These are phyloP conservation scores for Picea sitchensis DNA, from an alignment of 75 land plant genomes.

Conservation along the genomic window DNA sequence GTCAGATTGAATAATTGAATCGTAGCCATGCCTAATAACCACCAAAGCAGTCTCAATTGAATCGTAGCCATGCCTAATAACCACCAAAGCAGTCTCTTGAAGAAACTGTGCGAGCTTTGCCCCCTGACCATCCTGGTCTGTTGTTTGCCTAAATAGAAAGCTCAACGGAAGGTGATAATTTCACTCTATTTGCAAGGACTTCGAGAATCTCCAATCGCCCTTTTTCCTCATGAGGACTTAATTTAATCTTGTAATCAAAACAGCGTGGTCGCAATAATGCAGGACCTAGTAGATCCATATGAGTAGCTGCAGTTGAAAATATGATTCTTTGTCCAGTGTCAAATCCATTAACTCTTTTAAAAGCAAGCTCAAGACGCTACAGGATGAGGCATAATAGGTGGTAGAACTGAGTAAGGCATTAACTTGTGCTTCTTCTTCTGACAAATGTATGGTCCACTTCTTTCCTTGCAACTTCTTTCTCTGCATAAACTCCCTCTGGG, in stretches of 20 bases:
- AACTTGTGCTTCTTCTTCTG: slow-evolving; percentile 31
- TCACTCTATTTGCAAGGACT: slow-evolving; percentile 84
- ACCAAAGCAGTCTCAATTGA: slow-evolving; percentile 88
- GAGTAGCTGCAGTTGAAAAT: slow-evolving; percentile 90
- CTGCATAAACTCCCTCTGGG: slow-evolving; percentile 10
- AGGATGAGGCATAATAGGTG: too few relatives aligned
- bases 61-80: slow-evolving; percentile 68
- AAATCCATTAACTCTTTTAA: slow-evolving; percentile 94
- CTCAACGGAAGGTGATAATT: slow-evolving; percentile 81
- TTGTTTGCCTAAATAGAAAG: slow-evolving; percentile 57
- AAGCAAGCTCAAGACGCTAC: slow-evolving; percentile 59
- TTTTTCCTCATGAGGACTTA: slow-evolving; percentile 77
- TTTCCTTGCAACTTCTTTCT: slow-evolving; percentile 68
- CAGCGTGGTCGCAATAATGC: slow-evolving; percentile 95
- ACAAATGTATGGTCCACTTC: slow-evolving; percentile 63
- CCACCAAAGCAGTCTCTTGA: slow-evolving; percentile 94
- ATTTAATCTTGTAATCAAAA: slow-evolving; percentile 72
- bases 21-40: slow-evolving; percentile 74
- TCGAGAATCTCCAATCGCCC: slow-evolving; percentile 81
- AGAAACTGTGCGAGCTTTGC: slow-evolving; percentile 95
- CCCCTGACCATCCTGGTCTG: slow-evolving; percentile 78
- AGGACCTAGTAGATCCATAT: slow-evolving; percentile 91
- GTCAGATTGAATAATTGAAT: slow-evolving; percentile 58
- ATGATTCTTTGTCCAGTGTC: slow-evolving; percentile 98
- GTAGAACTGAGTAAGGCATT: too few relatives aligned